Base-by-base conservation (phyloP, 1,139 yeast species). In the Blastobotrys arbuscula region DNA sequence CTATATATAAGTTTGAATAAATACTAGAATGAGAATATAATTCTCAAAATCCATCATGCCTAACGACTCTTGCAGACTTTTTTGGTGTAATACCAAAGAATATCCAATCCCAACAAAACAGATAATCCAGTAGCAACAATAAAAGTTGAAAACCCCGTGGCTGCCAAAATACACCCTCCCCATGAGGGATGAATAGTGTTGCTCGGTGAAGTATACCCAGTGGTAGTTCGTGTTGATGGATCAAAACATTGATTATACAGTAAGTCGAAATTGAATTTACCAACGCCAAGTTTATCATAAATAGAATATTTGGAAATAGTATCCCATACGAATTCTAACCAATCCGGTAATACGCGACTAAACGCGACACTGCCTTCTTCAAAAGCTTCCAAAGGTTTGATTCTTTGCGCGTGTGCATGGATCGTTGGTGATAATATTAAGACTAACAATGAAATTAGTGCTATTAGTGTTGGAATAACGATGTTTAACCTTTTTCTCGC, bases 171-270 rank as follows among this genome's bases (percentile, higher is more conserved):
- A 35, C 48, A 45, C 8, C 43, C 43, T 12, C 31, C 31, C 31
- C 31, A 28, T 6, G 10, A 12, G 3, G 31, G 31, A 28, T 28
- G 16, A 20, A 28, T 28, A 5, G 10, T 4, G 13, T 28, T 9
- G 13, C n/a, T 5, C 13, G 31, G 31, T 9, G 31, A 28, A 12
- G 28, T 24, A 10, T 24, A 13, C 16, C 19, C 15, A 24, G 18
- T 18, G 8, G n/a, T 12, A 28, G 10, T 21, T 21, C 18, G n/a
- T 13, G 41, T 6, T 18, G 15, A 6, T 4, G 39, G 28, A 15
- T 45, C 44, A 21, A 24, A 45, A 23, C 48, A 45, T 26, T 45
- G 48, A 21, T 23, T 19, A 28, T 31, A 45, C 19, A 45, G n/a
- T n/a, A 39, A 9, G 2, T 39, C 44, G 13, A 15, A 13, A 34